Evolutionary conservation across 805 yeast genomes (phyloP), one percentile per base, ranked within the genome.

Genomic region (Metahyphopichia silvanorum): DNA sequence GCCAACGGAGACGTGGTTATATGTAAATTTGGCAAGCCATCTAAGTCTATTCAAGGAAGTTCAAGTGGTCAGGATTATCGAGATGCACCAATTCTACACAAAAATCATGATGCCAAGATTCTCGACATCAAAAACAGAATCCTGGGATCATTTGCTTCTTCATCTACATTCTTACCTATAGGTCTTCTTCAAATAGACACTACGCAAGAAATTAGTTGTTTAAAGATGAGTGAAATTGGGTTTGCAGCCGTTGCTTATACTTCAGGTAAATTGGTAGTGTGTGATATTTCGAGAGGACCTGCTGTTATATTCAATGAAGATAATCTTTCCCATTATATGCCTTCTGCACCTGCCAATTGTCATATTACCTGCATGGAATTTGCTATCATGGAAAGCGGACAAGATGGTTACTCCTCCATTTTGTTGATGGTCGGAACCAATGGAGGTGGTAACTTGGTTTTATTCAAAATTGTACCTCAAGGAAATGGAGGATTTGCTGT

Each of bases 171-270:
- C 35, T 42, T 57, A 10, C 72, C 73, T 1, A 38, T 48, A 4
- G 52, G 50, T 15, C 40, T 66, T 29, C 39, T 66, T 34, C 50
- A 43, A 17, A 24, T 57, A 2, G 45, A 45, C 11, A 77, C 79
- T 0, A 52, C 52, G 4, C 66, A 63, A 17, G 38, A 42, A 20
- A 79, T 85, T 7, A 66, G 89, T 0, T 74, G 85, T 1, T 39
- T 89, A 30, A 69, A 73, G 34, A 74, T 84, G 54, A 80, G 89
- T 39, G 74, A 82, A 41, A 68, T 87, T 30, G 96, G 96, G 0
- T 89, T 93, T 61, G 85, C 83, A 6, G 93, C 84, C 0, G 65
- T 86, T 25, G 95, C 85, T 1, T 87, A 83, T 53, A 72, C 71
- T 28, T 71, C 79, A 10, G 97, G 98, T n/a, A 69, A 77, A 21